Evolutionary conservation across 768 basidiomycete genomes (phyloP).

Genomic region (Pleurotus tuber-regium): DNA sequence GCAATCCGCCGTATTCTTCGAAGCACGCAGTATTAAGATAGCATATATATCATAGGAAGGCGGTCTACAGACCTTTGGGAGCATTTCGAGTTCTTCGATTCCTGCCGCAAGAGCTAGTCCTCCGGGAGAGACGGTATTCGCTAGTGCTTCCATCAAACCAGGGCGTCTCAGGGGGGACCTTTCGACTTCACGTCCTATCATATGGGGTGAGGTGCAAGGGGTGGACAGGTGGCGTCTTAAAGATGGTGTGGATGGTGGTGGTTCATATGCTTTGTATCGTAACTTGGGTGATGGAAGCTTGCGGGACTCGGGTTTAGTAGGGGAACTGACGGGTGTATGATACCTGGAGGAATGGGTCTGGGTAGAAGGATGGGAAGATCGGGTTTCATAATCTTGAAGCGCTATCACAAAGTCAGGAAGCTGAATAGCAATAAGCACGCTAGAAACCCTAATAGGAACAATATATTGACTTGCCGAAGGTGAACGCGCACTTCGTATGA

Average conservation of each 20-base stretch:
- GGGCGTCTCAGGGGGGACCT: slow-evolving; percentile 3
- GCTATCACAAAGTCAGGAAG: slow-evolving; percentile 68
- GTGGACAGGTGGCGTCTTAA: slow-evolving; percentile 29
- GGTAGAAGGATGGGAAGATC: slow-evolving; percentile 13
- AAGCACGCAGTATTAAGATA: not conserved
- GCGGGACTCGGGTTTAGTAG: slow-evolving; percentile 12
- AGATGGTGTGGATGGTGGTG: slow-evolving; percentile 51
- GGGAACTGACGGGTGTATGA: slow-evolving; percentile 5
- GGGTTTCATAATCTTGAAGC: slow-evolving; percentile 34
- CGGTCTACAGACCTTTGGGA: no score
- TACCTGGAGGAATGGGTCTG: not conserved
- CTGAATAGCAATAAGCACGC: slow-evolving; percentile 30
- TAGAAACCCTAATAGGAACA: not conserved
- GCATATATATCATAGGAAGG: not conserved
- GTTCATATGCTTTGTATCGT: slow-evolving; percentile 69
- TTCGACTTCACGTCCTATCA: slow-evolving; percentile 10
- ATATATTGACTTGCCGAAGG: slow-evolving; percentile 46
- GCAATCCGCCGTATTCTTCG: not conserved
- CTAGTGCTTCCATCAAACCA: slow-evolving; percentile 13
- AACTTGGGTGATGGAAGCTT: slow-evolving; percentile 34
- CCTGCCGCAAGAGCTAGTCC: slow-evolving; percentile 42
- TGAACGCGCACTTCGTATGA: slow-evolving; percentile 48
- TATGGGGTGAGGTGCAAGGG: slow-evolving; percentile 24
- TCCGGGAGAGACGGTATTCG: slow-evolving; percentile 37
- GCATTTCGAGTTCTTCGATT: slow-evolving; percentile 26